phyloP scores from a whole-genome alignment of 257 asterid species.

The Salvia hispanica region DNA sequence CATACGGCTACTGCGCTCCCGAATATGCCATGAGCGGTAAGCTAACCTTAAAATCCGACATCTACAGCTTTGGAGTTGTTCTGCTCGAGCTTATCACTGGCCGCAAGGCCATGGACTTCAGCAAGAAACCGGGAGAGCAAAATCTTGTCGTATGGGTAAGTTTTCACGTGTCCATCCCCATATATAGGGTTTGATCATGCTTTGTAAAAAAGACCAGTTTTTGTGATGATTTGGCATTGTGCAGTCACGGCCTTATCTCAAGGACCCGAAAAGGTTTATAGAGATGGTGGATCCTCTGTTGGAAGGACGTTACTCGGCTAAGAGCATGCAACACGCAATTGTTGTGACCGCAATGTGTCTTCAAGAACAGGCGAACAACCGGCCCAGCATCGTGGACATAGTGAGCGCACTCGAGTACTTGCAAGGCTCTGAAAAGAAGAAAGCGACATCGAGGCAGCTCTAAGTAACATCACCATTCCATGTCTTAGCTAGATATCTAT shows the following conservation, averaged over 20 bases:
- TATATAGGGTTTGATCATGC: too few species aligned
- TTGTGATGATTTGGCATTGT: background rate
- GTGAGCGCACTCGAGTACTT: slow-evolving; percentile 64
- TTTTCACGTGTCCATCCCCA: background rate
- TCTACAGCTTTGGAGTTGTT: slow-evolving; percentile 78
- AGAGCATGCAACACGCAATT: slow-evolving; percentile 60
- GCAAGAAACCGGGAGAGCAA: slow-evolving; percentile 57
- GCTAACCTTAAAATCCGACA: slow-evolving; percentile 66
- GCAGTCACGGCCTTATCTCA: slow-evolving; percentile 65
- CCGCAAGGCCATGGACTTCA: slow-evolving; percentile 58
- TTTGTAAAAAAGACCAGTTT: too few species aligned
- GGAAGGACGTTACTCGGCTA: slow-evolving; percentile 44
- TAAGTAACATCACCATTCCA: slow-evolving; percentile 15
- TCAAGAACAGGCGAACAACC: slow-evolving; percentile 60
- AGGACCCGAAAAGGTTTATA: slow-evolving; percentile 46
- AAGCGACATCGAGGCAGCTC: slow-evolving; percentile 10
- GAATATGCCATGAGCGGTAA: slow-evolving; percentile 85
- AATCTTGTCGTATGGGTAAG: slow-evolving; percentile 73
- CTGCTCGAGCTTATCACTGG: slow-evolving; percentile 74
- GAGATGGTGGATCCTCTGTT: slow-evolving; percentile 66
- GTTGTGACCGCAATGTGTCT: slow-evolving; percentile 72
- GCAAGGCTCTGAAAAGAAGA: slow-evolving; percentile 35
- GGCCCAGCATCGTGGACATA: slow-evolving; percentile 58
- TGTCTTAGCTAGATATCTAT: slow-evolving; percentile 18
- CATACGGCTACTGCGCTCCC: slow-evolving; percentile 81